Evolutionary conservation across 179 eudicot species (phyloP), one percentile per base, ranked within the genome.

Genomic region (Pouteria campechiana): DNA sequence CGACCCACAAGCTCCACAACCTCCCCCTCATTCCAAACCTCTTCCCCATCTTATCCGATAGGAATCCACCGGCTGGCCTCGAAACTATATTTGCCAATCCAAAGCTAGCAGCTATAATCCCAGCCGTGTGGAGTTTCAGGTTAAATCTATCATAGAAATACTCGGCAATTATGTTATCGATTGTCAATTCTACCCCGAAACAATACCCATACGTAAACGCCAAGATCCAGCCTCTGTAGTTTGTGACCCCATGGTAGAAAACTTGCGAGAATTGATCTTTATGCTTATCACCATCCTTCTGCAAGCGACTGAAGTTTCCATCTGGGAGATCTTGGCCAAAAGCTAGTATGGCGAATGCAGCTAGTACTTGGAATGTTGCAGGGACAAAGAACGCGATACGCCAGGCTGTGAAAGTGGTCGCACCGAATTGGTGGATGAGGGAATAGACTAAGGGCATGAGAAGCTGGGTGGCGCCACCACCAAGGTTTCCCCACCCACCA

Each of bases 401-500:
- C 95, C 95, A 89, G 0, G 97, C 95, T 0, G 83, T 73, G 47
- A 63, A 85, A 0, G 53, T 39, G 3, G 54, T 44, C 0, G 83
- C 50, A 1, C 97, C 93, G 0, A 47, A 48, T 4, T 40, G 27
- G 0, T 15, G 37, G 4, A 89, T 78, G 25, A 74, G 17, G 0
- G 63, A 39, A 44, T 70, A 89, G 3, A 85, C 93, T 0, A 85
- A 32, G 0, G 97, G 95, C 95, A 84, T 81, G 51, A 89, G 67
- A 17, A 85, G 67, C 51, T 84, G 95, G 2, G 85, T 78, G 0
- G 83, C 95, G 2, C 97, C 97, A n/a, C 97, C 97, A 2, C 97
- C 95, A 1, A 84, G 79, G 60, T 88, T 88, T 0, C 97, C 97
- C 97, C 95, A 88, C 1, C 97, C 97, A 3, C 82, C 97, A 0